These are phyloP conservation scores for Litsea cubeba DNA, from an alignment of 164 flowering plant genomes.

Conservation along the genomic window DNA sequence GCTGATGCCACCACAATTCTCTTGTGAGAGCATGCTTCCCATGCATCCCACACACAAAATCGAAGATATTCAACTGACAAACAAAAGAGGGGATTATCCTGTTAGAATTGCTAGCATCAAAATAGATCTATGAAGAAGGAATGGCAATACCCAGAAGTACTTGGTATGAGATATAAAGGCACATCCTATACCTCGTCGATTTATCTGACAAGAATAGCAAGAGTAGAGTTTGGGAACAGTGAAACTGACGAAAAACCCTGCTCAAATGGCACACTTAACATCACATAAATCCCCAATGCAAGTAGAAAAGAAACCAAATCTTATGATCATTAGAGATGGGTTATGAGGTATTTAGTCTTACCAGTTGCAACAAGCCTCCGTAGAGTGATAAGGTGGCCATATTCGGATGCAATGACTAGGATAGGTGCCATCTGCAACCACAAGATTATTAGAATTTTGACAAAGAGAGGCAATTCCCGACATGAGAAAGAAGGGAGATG, in stretches of 20 bases:
- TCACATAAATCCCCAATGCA: not conserved
- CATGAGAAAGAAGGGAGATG: not conserved
- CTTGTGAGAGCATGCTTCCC: conserved; percentile 44
- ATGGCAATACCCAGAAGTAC: not conserved
- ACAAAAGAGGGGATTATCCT: conserved; percentile 7
- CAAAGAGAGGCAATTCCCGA: conserved; percentile 7
- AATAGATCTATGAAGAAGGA: not conserved
- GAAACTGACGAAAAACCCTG: conserved; percentile 83
- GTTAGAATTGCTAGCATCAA: not conserved
- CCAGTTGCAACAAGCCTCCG: conserved; percentile 76
- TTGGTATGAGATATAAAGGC: not conserved
- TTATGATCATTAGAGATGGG: not conserved
- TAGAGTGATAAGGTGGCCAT: conserved; percentile 75
- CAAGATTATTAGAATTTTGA: conserved; percentile 1
- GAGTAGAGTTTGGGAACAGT: conserved; percentile 74
- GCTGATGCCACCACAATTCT: conserved; percentile 35
- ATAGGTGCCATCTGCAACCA: conserved; percentile 63
- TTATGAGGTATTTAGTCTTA: conserved; percentile 19
- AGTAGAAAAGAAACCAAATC: not conserved
- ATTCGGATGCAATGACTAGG: conserved; percentile 77
- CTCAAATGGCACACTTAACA: conserved; percentile 6
- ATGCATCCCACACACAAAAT: conserved; percentile 28
- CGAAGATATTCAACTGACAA: conserved; percentile 47
- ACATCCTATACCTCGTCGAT: conserved; percentile 47
- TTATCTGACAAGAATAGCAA: conserved; percentile 45